Evolutionary conservation across 257 asterid genomes (phyloP).

Genomic region (Solanum gandarillasii): DNA sequence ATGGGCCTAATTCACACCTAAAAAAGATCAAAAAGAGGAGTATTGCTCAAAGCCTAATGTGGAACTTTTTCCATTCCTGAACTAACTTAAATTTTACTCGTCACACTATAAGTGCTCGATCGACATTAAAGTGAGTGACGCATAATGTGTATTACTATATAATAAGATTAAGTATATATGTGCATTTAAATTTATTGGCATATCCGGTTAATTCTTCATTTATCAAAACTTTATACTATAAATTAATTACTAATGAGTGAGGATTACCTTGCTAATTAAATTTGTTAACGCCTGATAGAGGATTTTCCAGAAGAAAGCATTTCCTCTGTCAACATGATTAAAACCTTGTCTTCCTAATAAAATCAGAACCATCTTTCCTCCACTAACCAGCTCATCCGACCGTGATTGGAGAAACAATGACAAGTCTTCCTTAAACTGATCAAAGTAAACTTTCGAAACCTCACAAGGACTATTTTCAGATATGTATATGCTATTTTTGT

Average conservation of each 20-base stretch:
- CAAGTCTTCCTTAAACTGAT: constrained; percentile 61
- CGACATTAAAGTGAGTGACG: not conserved
- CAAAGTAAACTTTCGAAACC: constrained; percentile 40
- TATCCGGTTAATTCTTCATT: not conserved
- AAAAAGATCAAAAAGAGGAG: not conserved
- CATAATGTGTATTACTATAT: not conserved
- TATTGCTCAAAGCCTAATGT: not conserved
- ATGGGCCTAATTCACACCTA: not conserved
- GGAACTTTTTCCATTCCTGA: not conserved
- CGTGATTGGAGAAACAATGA: constrained; percentile 51
- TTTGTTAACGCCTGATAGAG: constrained; percentile 45
- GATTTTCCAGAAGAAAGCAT: constrained; percentile 63
- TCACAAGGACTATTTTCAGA: constrained; percentile 42
- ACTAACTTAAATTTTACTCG: not conserved
- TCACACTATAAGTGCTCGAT: not conserved
- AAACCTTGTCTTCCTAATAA: constrained; percentile 51
- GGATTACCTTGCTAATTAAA: constrained; percentile 40
- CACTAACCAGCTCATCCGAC: constrained; percentile 44
- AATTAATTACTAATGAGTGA: not conserved
- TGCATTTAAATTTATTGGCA: not conserved
- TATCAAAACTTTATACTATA: not conserved
- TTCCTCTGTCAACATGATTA: constrained; percentile 47
- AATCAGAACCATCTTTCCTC: constrained; percentile 79
- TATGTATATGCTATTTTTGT: constrained; percentile 66
- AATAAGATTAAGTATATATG: not conserved